Base-by-base conservation (phyloP, 2,329 filamentous ascomycete genomes). In the Fusarium proliferatum region DNA sequence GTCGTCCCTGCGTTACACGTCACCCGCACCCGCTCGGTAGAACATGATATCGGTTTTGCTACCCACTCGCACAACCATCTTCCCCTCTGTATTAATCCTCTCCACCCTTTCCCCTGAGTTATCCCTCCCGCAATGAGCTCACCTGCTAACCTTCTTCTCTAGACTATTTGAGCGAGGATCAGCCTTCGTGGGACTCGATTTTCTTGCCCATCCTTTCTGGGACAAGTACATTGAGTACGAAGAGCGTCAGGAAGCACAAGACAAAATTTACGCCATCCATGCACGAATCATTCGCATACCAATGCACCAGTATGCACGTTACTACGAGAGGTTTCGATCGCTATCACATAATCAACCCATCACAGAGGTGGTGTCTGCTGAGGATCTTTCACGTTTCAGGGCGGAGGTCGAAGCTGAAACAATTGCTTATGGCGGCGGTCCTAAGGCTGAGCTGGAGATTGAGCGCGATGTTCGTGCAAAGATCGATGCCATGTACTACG, bases 151-250 rank as follows among this genome's bases (percentile, higher is more conserved):
- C 51, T 56, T 28, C n/a, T 21, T 17, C n/a, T 55, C 45, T 81
- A 99, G 96, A 76, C 89, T 98, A 13, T 98, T 98, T 80, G 96
- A 99, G 81, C 93, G 96, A 75, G 96, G 93, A 71, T 93, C 94
- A 34, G 88, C 89, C 36, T 92, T 90, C 77, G 95, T 97, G 45
- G 96, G 96, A 21, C 88, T 98, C 23, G 96, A 99, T 83, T 99
- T 97, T 80, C 88, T 97, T 36, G 93, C 95, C 5, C 95, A 98
- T 80, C 95, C 95, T 2, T 98, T 99, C 85, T 99, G 96, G 96
- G 96, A 99, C 83, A 98, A 97, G 84, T 99, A 97, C 80, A 90
- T 99, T 73, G 96, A 98, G 81, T 98, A 97, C 79, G 96, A 98
- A 81, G 95, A 98, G 81, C 93, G 95, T 4, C 87, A 96, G 70